A percentile compares a stretch with the other conserved stretches of the same genome.
Conservation (phyloP, 2,329 filamentous ascomycete genomes). For the Rachicladosporium sp. region DNA sequence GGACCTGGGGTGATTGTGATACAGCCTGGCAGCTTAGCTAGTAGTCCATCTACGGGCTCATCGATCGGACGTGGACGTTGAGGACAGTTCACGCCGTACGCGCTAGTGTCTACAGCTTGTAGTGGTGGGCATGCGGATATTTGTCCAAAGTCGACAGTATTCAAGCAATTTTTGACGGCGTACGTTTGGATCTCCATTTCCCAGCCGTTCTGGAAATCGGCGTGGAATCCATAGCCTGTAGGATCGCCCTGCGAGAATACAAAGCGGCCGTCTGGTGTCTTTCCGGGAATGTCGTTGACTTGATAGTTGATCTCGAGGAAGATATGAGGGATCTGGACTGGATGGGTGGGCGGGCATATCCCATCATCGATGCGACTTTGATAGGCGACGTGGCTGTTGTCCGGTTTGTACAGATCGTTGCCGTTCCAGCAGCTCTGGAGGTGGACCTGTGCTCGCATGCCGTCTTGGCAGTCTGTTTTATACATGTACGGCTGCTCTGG, state of each 20-base stretch:
- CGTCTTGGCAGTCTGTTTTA: slow-evolving; percentile 22
- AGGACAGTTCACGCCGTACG: slow-evolving; percentile 20
- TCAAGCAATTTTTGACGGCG: slow-evolving; percentile 26
- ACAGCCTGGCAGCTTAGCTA: slow-evolving; percentile 24
- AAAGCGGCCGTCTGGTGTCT: slow-evolving; percentile 27
- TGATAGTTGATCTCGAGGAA: slow-evolving; percentile 31
- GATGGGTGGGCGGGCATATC: slow-evolving; percentile 28
- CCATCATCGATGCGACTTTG: slow-evolving; percentile 28
- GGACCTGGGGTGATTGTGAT: slow-evolving; percentile 21
- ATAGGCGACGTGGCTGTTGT: slow-evolving; percentile 32
- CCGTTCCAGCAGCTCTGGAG: slow-evolving; percentile 29
- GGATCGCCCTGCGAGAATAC: slow-evolving; percentile 37
- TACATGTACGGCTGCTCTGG: slow-evolving; percentile 22
- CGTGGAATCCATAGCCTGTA: slow-evolving; percentile 42
- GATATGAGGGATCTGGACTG: slow-evolving; percentile 26
- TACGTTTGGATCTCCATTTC: slow-evolving; percentile 27
- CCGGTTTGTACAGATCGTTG: slow-evolving; percentile 23
- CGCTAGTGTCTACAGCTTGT: slow-evolving; percentile 17
- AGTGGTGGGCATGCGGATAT: slow-evolving; percentile 25
- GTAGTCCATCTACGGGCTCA: slow-evolving; percentile 17
- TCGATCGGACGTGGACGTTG: slow-evolving; percentile 18
- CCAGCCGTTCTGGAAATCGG: slow-evolving; percentile 42
- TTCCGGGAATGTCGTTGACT: slow-evolving; percentile 23
- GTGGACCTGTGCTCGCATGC: slow-evolving; percentile 25
- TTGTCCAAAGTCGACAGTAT: slow-evolving; percentile 22